Base-by-base conservation (phyloP, 306 rosid species). In the Corylus avellana region DNA sequence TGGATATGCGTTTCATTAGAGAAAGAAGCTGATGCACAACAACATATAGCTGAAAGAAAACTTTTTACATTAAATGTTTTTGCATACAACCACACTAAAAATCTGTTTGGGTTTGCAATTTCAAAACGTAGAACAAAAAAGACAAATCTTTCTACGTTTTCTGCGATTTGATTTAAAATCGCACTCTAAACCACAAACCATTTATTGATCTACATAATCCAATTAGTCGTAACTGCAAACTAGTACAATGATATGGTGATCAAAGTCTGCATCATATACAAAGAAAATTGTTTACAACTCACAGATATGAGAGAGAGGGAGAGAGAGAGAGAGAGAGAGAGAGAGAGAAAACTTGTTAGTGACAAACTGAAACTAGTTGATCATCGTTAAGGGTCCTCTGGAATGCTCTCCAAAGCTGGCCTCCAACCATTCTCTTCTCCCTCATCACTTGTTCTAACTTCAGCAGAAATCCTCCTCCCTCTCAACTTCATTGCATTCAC, bases 371-470 rank as follows among this genome's bases (percentile, higher is more conserved):
- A 73, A 53, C 12, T 58, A 7, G 48, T 12, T 44, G 78, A 17
- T 69, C 67, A 55, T 63, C 75, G 86, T 13, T 68, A 22, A 73
- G 71, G 74, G 11, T 83, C 90, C 79, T 95, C 97, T 22, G 96
- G 87, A 77, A 91, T 92, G 80, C 86, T 88, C 69, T 89, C 89
- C 78, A 90, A 83, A 80, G 73, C 79, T 70, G 95, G 97, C 75
- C 71, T 89, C 97, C 92, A 86, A 69, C 84, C 51, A 16, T 77
- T 78, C 61, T 42, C 77, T 0, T 11, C 53, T 50, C 66, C 80
- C 13, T 67, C 79, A 14, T 61, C 80, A 80, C 7, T 66, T 12
- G 68, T 74, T 77, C 77, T 79, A 62, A 32, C 84, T 67, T 82
- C 46, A 5, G 46, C 72, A 56, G 75, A 83, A 83, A 85, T 29